A percentile compares a stretch with the other conserved stretches of the same genome.
These are phyloP conservation scores for Phialemonium atrogriseum DNA, from an alignment of 2,329 filamentous ascomycete species.

Conservation along the genomic window DNA sequence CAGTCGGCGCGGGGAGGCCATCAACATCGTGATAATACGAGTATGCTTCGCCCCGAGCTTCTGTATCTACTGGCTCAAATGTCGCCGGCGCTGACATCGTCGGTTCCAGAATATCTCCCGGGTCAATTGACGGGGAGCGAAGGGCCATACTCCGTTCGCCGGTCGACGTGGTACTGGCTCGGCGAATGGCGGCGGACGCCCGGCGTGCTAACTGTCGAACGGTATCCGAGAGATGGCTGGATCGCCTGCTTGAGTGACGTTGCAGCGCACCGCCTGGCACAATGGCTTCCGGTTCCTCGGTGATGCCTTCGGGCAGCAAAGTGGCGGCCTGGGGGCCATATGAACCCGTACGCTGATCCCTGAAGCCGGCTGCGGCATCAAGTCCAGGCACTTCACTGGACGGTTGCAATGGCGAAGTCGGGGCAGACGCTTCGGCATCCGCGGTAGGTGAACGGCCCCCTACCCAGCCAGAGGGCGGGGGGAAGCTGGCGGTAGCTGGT, in stretches of 20 bases:
- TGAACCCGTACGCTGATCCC: not conserved
- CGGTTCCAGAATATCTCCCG: constrained; percentile 7
- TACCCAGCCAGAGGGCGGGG: not conserved
- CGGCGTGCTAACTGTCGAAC: constrained; percentile 7
- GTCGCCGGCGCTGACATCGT: constrained; percentile 7
- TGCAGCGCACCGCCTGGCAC: constrained; percentile 6
- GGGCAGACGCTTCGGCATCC: too few relatives aligned
- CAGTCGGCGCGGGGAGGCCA: constrained; percentile 2
- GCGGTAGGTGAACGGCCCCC: not conserved
- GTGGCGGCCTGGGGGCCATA: too few relatives aligned
- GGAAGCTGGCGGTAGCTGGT: constrained; percentile 8
- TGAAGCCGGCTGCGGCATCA: not conserved
- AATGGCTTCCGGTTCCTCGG: constrained; percentile 17
- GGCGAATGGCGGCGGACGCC: constrained; percentile 6
- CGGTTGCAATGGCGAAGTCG: too few relatives aligned
- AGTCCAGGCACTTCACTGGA: too few relatives aligned
- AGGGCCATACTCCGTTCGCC: constrained; percentile 9
- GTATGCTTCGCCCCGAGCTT: constrained; percentile 14
- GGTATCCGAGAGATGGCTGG: constrained; percentile 10
- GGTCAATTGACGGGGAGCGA: constrained; percentile 12
- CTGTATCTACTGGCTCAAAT: constrained; percentile 11
- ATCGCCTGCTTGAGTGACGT: not conserved
- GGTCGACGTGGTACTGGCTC: constrained; percentile 16
- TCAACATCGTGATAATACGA: constrained; percentile 15
- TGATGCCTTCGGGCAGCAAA: too few relatives aligned